Percentiles rank a stretch among this genome's conserved stretches.
These are phyloP conservation scores for Marsdenia floribunda DNA, from an alignment of 257 asterid species.

Conservation along the genomic window DNA sequence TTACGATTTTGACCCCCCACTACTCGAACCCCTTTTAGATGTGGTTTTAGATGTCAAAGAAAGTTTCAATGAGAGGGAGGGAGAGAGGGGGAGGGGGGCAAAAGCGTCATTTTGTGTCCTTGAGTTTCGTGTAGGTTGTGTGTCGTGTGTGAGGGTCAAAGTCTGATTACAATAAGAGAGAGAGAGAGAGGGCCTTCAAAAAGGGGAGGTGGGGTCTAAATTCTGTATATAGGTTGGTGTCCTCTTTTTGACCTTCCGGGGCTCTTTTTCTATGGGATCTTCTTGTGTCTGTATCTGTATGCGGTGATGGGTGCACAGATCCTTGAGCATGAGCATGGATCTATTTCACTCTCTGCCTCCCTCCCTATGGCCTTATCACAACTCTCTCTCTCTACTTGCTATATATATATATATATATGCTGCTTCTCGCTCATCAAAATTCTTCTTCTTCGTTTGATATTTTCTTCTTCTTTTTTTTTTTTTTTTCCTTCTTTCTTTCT, in stretches of 20 bases:
- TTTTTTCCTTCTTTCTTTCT: neutral
- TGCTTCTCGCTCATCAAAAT: neutral
- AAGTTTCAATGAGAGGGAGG: too few relatives aligned
- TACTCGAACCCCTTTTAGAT: too few relatives aligned
- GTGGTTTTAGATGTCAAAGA: too few relatives aligned
- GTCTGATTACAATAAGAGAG: slow-evolving; percentile 8
- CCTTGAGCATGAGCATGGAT: slow-evolving; percentile 33
- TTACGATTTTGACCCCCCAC: too few relatives aligned
- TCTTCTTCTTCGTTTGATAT: too few relatives aligned
- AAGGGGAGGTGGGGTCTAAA: slow-evolving; percentile 24
- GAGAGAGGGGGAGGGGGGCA: slow-evolving; percentile 15
- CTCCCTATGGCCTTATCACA: neutral
- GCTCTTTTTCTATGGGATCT: slow-evolving; percentile 36
- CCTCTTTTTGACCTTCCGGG: slow-evolving; percentile 44
- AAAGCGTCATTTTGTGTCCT: slow-evolving; percentile 10
- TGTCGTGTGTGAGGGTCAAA: slow-evolving; percentile 46
- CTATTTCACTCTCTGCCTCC: slow-evolving; percentile 28
- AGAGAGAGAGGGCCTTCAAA: neutral
- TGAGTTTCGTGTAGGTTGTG: slow-evolving; percentile 8
- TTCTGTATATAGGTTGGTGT: slow-evolving; percentile 22
- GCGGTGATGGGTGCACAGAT: slow-evolving; percentile 23
- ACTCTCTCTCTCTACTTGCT: neutral
- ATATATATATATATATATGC: too few relatives aligned
- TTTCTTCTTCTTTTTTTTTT: neutral
- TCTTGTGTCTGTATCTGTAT: slow-evolving; percentile 28